Evolutionary conservation across 768 basidiomycete genomes (phyloP).

Genomic region (Pleurotus tuber-regium): DNA sequence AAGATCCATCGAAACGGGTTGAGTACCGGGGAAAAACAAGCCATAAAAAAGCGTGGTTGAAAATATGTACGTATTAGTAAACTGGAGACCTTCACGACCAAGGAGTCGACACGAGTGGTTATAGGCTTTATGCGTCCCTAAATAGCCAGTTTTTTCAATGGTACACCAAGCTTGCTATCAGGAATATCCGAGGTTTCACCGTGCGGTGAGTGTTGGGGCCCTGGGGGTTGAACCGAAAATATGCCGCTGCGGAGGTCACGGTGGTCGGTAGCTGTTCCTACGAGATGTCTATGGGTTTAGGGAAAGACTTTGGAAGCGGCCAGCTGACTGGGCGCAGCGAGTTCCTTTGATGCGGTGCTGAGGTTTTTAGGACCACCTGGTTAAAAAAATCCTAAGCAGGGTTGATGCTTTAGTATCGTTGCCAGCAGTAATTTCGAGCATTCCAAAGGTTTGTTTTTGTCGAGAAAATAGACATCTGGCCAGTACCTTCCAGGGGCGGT

Average conservation of each 20-base stretch:
- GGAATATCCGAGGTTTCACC: background rate
- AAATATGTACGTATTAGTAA: background rate
- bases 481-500: no score
- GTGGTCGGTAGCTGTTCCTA: background rate
- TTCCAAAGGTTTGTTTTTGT: no score
- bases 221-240: constrained; percentile 1
- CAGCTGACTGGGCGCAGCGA: no score
- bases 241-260: constrained; percentile 1
- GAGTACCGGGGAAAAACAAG: background rate
- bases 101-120: background rate
- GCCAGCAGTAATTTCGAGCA: no score
- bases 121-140: background rate
- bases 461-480: no score
- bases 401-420: no score
- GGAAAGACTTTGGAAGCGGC: background rate
- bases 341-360: no score
- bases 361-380: no score
- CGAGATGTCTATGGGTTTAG: no score
- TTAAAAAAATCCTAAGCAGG: no score
- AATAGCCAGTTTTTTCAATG: background rate
- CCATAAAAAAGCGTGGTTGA: background rate
- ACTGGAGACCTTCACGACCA: background rate
- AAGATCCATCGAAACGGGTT: background rate
- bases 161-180: background rate
- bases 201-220: background rate